Base-by-base conservation (phyloP, 1,284 basidiomycete genomes). In the Puccinia polysora region DNA sequence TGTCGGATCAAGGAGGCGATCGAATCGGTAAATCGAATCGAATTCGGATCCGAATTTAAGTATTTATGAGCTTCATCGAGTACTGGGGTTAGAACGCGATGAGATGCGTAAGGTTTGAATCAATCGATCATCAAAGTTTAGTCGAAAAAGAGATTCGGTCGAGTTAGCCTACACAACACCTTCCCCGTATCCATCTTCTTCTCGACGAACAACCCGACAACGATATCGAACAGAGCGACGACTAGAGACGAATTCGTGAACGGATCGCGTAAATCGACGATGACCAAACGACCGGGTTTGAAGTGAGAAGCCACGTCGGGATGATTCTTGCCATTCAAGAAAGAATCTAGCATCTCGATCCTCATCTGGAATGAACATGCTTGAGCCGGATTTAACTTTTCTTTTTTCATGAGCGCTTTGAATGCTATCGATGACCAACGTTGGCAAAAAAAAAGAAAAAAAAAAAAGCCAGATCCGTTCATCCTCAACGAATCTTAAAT, bases 21-120 rank as follows among this genome's bases (percentile, higher is more conserved):
- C n/a, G 52, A 47, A 4, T 62, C 52, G 28, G 70, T 65, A 10
- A 73, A 59, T 23, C 53, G 59, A 4, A 50, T 32, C n/a, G 47
- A 63, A 43, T 14, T 25, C 7, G 52, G 12, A 38, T 49, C 23
- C 23, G 47, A 50, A 43, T 43, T 43, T 18, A 72, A 45, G n/a
- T 72, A 72, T 45, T 64, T 72, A 43, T 72, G 70, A n/a, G 70
- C 70, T 30, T 72, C 70, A 47, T 64, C 70, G 20, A 72, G 38
- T 20, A 70, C 68, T 60, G 30, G 14, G n/a, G n/a, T n/a, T 47
- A 12, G 43, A n/a, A n/a, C n/a, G n/a, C n/a, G n/a, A n/a, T n/a
- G n/a, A 47, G 12, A 47, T 47, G 43, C n/a, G 43, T 12, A 47
- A n/a, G 43, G 43, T 12, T 47, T 47, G n/a, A 47, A 47, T n/a